Base-by-base conservation (phyloP, 164 flowering plant genomes). In the Saururus chinensis region DNA sequence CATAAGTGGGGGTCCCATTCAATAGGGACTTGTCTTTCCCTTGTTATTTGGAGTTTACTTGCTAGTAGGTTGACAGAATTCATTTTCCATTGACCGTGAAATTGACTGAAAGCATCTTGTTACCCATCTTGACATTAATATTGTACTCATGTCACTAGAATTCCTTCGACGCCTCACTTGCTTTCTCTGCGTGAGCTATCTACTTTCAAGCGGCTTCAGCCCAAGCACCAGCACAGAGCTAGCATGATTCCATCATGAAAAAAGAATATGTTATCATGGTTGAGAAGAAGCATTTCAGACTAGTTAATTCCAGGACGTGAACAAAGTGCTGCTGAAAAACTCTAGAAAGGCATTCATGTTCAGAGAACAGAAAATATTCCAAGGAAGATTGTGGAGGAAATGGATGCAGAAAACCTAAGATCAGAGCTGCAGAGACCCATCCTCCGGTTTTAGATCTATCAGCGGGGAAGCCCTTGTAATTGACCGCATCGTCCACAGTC, bases 361-460 rank as follows among this genome's bases (percentile, higher is more conserved):
- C 37, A 2, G 2, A 2, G 37, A 6, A 30, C 6, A 6, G 2
- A 30, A 30, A 30, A 9, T 56, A 8, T 14, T 11, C 14, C 20
- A 14, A 61, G 41, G 64, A 5, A 37, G 24, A 53, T 10, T 35
- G 48, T 45, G 45, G 10, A 40, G 25, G 26, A 49, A 17, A 51
- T 7, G 13, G 20, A 19, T 23, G 30, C n/a, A 60, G 71, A 70
- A 55, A 60, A 91, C 98, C 96, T 60, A 88, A 71, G 57, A 86
- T 79, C 16, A 82, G 86, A 20, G 92, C 87, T 35, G 98, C 95
- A 3, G 84, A 80, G 7, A 81, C 70, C 98, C 98, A 91, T 62
- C 98, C 96, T 21, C 98, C 96, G 24, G 96, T 85, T 75, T 71
- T 91, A 10, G 95, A 68, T 63, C 64, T 79, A 56, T 86, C 86